These are phyloP conservation scores for Rhexocercosporidium sp. DNA, from an alignment of 2,329 filamentous ascomycete genomes.

Conservation along the genomic window DNA sequence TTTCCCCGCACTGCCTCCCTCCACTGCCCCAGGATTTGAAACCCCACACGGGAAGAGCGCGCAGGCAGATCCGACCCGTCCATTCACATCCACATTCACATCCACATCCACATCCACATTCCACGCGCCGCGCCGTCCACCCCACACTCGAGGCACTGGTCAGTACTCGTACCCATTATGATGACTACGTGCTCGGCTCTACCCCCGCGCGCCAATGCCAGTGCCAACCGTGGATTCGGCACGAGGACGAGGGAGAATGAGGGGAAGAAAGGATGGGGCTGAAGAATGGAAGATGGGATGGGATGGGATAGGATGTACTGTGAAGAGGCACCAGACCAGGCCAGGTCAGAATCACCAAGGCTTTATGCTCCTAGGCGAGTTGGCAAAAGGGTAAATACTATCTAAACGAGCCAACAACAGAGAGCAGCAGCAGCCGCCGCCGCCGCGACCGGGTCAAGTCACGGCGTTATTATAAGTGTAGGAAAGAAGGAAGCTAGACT, in stretches of 20 bases:
- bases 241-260: not conserved
- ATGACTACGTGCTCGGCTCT: not conserved
- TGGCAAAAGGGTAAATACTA: constrained; percentile 3
- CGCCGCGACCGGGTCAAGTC: not conserved
- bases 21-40: not conserved
- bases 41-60: not conserved
- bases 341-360: not conserved
- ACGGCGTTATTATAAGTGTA: not conserved
- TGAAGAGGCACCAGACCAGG: not conserved
- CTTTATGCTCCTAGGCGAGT: not conserved
- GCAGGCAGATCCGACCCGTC: not conserved
- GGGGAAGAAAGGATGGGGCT: not conserved
- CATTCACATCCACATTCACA: not conserved
- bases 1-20: not conserved
- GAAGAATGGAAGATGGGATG: not conserved
- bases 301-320: not conserved
- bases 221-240: not conserved
- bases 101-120: not conserved
- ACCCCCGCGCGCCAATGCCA: not conserved
- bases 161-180: too few relatives aligned
- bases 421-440: too few relatives aligned
- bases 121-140: not conserved
- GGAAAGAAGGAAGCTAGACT: too few relatives aligned
- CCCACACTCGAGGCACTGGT: too few relatives aligned
- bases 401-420: not conserved